Base-by-base conservation (phyloP, 768 basidiomycete genomes). In the Termitomyces sp. region DNA sequence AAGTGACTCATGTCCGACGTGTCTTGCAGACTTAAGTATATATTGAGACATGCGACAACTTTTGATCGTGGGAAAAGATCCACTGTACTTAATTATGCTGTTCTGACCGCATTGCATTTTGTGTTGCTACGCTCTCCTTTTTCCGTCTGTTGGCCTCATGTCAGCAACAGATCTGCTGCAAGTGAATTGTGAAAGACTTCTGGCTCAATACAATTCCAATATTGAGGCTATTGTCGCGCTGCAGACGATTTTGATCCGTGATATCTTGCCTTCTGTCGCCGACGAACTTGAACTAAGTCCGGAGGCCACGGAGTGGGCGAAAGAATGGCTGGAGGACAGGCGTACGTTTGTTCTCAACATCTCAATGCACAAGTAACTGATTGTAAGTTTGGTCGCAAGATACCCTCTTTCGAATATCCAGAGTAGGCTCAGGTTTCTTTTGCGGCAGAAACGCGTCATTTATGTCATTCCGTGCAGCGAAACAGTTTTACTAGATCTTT, bases 401-500 rank as follows among this genome's bases (percentile, higher is more conserved):
- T 53, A 78, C 84, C 35, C 71, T 86, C 40, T 87, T 86, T 72
- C 86, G 85, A 70, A 81, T 88, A 58, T 77, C 83, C 54, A 82
- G 83, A 75, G 90, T 89, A 72, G 68, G 81, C 74, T 62, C 42
- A 64, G 46, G 53, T 67, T 59, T 60, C 56, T 39, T 55, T 49
- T 64, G 33, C 60, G 22, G 48, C 54, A 59, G 48, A 57, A 57
- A 20, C 39, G 57, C 40, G 36, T 51, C 59, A 51, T 61, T 67
- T 44, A 58, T 58, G 46, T 38, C 38, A 39, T 55, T 56, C 35
- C 39, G 53, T 66, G 36, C 71, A 92, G 90, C 83, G 87, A 64
- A 85, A 90, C 69, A 81, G 84, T 61, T 91, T 89, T 65, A 86
- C 81, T 42, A 76, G 76, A 55, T 83, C 87, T 0, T 85, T 88